phyloP scores from a whole-genome alignment of 352 stramenopile species.

The Globisporangium yorkense region DNA sequence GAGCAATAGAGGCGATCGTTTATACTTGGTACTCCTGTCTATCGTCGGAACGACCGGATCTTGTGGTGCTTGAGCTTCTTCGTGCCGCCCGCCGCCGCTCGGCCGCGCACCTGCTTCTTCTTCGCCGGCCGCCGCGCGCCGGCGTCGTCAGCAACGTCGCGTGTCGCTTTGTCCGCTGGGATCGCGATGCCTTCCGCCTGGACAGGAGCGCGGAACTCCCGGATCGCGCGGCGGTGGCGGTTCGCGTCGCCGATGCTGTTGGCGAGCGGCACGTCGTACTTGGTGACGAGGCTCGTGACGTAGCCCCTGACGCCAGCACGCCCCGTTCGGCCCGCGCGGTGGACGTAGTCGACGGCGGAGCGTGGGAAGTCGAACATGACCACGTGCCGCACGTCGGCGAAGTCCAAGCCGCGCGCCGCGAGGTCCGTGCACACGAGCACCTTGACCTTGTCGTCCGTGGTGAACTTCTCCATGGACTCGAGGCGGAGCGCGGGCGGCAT shows the following conservation, averaged over 20 bases:
- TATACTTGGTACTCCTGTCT: neutral
- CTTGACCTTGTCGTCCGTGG: conserved; percentile 26
- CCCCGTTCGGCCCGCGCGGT: conserved; percentile 79
- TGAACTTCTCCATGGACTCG: conserved; percentile 53
- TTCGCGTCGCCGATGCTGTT: conserved; percentile 67
- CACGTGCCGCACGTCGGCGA: conserved; percentile 85
- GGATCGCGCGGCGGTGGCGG: conserved; percentile 42
- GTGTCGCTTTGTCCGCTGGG: conserved; percentile 7
- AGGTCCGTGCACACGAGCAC: conserved; percentile 93
- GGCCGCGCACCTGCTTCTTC: conserved; percentile 15
- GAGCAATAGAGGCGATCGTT: too few relatives aligned
- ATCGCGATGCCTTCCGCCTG: conserved; percentile 14
- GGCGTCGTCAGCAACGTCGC: neutral
- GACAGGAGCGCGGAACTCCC: conserved; percentile 28
- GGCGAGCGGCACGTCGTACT: conserved; percentile 57
- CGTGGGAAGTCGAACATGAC: conserved; percentile 93
- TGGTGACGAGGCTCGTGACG: conserved; percentile 75
- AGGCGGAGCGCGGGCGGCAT: conserved; percentile 56
- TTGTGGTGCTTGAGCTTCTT: conserved; percentile 59
- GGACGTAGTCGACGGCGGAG: conserved; percentile 92
- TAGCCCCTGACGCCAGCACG: conserved; percentile 49
- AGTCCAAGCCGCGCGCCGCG: conserved; percentile 89
- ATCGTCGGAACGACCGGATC: conserved; percentile 26
- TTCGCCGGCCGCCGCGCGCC: neutral
- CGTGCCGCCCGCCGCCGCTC: conserved; percentile 26